Percentiles rank a stretch among this genome's conserved stretches.
These are phyloP conservation scores for Penicillium paradoxum DNA, from an alignment of 495 filamentous ascomycete species.

Conservation along the genomic window DNA sequence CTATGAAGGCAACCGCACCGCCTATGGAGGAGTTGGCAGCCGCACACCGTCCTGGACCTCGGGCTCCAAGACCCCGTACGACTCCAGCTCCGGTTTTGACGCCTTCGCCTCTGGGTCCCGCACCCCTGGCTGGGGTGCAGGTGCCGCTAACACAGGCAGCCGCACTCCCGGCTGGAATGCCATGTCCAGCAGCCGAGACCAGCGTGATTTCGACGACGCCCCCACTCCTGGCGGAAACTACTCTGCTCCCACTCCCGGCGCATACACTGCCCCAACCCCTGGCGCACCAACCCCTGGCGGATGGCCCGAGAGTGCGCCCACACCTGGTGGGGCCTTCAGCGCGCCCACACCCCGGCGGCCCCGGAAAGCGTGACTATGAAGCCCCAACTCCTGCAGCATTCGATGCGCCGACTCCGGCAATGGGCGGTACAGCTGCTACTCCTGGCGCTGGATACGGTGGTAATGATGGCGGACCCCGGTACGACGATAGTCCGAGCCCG, in stretches of 20 bases:
- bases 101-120: conserved; percentile 68
- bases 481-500: conserved; percentile 53
- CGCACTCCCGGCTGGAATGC: conserved; percentile 50
- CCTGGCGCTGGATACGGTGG: conserved; percentile 63
- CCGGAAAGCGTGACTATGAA: conserved; percentile 44
- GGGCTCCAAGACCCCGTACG: conserved; percentile 69
- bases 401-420: conserved; percentile 75
- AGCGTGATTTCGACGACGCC: conserved; percentile 51
- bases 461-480: conserved; percentile 54
- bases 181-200: conserved; percentile 20
- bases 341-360: conserved; percentile 53
- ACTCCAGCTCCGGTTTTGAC: conserved; percentile 54
- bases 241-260: conserved; percentile 48
- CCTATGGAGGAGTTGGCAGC: conserved; percentile 54
- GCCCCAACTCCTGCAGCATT: conserved; percentile 58
- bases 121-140: conserved; percentile 64
- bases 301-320: conserved; percentile 59
- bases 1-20: conserved; percentile 75
- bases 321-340: conserved; percentile 55
- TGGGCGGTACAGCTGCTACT: conserved; percentile 63
- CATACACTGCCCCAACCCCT: conserved; percentile 62
- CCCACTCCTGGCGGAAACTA: conserved; percentile 70
- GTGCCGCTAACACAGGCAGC: conserved; percentile 41
- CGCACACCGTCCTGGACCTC: conserved; percentile 55
- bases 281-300: conserved; percentile 74